Evolutionary conservation across 2,329 filamentous ascomycete genomes (phyloP), one percentile per base, ranked within the genome.

Genomic region (Ophiostoma himal-ulmi): DNA sequence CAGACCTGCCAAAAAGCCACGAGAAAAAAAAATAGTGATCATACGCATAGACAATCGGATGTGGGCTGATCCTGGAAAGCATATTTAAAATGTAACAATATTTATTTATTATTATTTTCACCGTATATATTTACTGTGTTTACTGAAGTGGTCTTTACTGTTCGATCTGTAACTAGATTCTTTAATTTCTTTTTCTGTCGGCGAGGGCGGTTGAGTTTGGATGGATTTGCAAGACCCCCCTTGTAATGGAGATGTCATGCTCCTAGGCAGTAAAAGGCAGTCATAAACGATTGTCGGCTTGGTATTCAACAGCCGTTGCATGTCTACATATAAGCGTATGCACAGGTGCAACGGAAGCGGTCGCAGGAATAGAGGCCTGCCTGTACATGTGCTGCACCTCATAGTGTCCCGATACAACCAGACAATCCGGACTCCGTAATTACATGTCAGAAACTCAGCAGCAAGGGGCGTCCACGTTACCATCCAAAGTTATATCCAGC

Each of bases 341-440:
- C 57, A 62, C 30, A 37, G 30, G 14, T 36, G 57, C 62, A 41
- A 36, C 62, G 62, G 36, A 65, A 65, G 34, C 34, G 62, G 62
- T 65, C 62, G 62, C 62, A 65, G 62, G 62, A 65, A 65, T 30
- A 26, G 34, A 22, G 62, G 36, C 62, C 62, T 13, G n/a, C 60
- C 17, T 39, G 17, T n/a, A 39, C 11, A n/a, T 65, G 8, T 26
- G 14, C 30, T 60, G n/a, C 67, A 34, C n/a, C 8, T 30, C 26
- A 44, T 13, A 57, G 52, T 57, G 22, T 26, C 22, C 22, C 52
- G 52, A 57, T 57, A 57, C 22, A 57, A 57, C 48, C 14, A 39
- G 37, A 44, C 41, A 44, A 14, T 14, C 41, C 41, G 41, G 13
- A 13, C 13, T 13, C 11, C 22, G 48, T 11, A n/a, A 22, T 8